Evolutionary conservation across 331 rosid species (phyloP), one percentile per base, ranked within the genome.

Genomic region (Pyrus hybrid): DNA sequence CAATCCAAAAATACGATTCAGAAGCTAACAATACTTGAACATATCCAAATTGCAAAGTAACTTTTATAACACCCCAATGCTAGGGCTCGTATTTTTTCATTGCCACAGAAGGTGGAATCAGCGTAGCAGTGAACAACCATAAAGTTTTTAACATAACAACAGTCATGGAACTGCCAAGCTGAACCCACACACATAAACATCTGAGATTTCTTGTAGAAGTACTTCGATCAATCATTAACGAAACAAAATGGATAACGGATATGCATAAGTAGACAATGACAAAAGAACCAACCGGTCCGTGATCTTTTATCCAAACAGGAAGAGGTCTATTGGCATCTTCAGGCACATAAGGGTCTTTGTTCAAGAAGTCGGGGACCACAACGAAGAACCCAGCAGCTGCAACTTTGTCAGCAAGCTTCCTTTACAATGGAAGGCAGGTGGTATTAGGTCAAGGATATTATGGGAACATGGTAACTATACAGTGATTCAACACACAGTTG

Each of bases 391-490:
- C 81, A 25, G 68, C 78, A 43, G 67, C 67, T 32, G 81, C 81
- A 45, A 60, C 47, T 67, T 81, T 81, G 62, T 77, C 85, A 0
- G 85, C 85, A 6, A 81, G 61, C 61, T 76, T 71, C 81, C 85
- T 81, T 71, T 3, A 72, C 8, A 62, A 29, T 8, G 61, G 18
- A 54, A 71, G 51, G 63, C 47, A 64, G 14, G 33, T 2, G 67
- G 37, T 33, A 63, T 75, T 49, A 69, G 21, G 65, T 12, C 10
- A 22, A 57, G 1, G 12, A 8, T 7, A 64, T 3, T 63, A 10
- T 51, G 64, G 6, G 14, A 53, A 32, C 53, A 75, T 7, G 4
- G 57, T 17, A 17, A 51, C 57, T 5, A 5, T n/a, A 65, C 8
- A 26, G 21, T 7, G 6, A 62, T 63, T 13, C 30, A 41, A 41